Evolutionary conservation across 371 early-diverging fungal genomes (phyloP), one percentile per base, ranked within the genome.

Genomic region (Mucor circinelloides): DNA sequence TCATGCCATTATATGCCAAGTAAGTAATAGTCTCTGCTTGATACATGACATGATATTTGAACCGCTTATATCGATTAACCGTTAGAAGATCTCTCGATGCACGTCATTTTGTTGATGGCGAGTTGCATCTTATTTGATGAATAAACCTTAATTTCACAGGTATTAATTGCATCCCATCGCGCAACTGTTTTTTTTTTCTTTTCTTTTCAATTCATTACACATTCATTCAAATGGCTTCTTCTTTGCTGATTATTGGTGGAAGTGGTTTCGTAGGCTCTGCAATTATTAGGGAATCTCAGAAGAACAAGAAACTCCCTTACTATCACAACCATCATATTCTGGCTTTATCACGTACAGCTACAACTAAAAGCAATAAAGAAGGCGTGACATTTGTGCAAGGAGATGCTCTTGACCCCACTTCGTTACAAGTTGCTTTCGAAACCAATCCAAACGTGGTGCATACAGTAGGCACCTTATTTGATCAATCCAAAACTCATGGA

Each of bases 381-480:
- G 64, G 64, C 0, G 66, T 72, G 9, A 60, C 42, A 23, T 65
- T 56, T 56, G 38, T 71, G 6, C 59, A 76, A 44, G 76, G 70
- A 17, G 67, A 76, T 58, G 72, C 73, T 0, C 66, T 76, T 9
- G 58, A 76, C 23, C 60, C 68, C 1, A 13, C n/a, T 5, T 38
- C 68, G 0, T 38, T 72, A 9, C 10, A 28, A 23, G 28, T 17
- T 4, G 31, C 69, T 8, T 57, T 76, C 6, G 44, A 56, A 13
- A 36, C 63, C 12, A 69, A 72, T 50, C 67, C 67, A 7, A 66
- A 69, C 52, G 73, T 76, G 8, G 70, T 76, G 3, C 66, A 63
- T 56, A 70, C 76, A 6, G 70, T 76, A 10, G 76, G 76, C 1
- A 72, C 68, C 3, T 27, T 74, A 17, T 48, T 66, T 25, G 70